Base-by-base conservation (phyloP, 2,329 filamentous ascomycete species). In the Xylariaceae sp. region DNA sequence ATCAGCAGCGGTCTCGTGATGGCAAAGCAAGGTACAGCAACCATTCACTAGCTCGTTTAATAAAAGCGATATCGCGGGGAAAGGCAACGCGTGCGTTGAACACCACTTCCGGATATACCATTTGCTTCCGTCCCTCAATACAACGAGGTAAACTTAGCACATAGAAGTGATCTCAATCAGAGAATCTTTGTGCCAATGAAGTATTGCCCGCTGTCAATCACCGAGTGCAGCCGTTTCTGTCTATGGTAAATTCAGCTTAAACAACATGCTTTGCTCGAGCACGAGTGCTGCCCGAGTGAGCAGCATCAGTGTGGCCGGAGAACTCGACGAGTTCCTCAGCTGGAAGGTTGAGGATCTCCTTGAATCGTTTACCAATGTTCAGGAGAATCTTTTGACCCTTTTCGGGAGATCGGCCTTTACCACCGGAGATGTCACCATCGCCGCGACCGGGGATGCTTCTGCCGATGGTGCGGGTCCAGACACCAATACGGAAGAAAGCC, bases 381-480 rank as follows among this genome's bases (percentile, higher is more conserved):
- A 88, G 78, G 55, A 99, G 81, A 46, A 92, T 82, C 54, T 94
- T 88, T 75, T 86, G 88, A 68, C 89, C 89, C 80, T 96, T 94
- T 66, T 94, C 89, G 29, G 76, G 71, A 53, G 82, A 84, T 60
- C 90, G 84, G 62, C 87, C 88, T 77, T 92, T 91, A 64, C 86
- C 87, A 52, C 86, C 85, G 44, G 88, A 83, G 49, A 85, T 79
- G 62, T 88, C 85, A 41, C 83, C 85, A 56, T 87, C 85, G 55
- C 88, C 87, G 62, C 89, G 87, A 57, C 83, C 84, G 1, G 87
- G 86, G 57, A 91, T 86, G 68, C 81, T 82, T 79, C 92, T 92
- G 70, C 92, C 92, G 53, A 90, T 90, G 55, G 91, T 95, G 68
- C 91, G 88, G 60, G 94, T 99, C 94, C 95, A 99, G 65, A 97